Base-by-base conservation (phyloP, 768 basidiomycete genomes). In the Mycena amicta region DNA sequence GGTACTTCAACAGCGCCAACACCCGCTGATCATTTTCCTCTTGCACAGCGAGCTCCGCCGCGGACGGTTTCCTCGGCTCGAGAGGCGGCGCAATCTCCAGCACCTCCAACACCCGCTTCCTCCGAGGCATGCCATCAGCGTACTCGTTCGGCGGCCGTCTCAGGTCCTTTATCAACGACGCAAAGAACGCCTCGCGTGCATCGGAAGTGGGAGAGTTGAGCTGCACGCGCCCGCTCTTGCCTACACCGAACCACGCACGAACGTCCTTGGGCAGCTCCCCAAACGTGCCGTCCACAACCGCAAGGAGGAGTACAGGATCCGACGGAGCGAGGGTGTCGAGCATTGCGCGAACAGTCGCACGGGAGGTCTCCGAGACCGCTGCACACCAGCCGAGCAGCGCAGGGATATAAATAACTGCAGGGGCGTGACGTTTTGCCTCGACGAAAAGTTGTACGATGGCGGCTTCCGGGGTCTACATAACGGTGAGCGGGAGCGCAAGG, bases 381-480 rank as follows among this genome's bases (percentile, higher is more conserved):
- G 86, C 78, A 62, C 90, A 90, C 95, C 95, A 98, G 1, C 88
- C 83, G 1, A 85, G 67, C 5, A 99, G 83, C 1, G 93, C 91
- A 0, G 96, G 96, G 28, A 99, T 92, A 72, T 95, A 98, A 49
- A 99, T 84, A 33, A 98, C 89, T 0, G 94, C 95, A 0, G 97
- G 97, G 66, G 96, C 95, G 70, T 97, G 93, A 26, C 96, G 87
- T 70, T 98, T 98, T 1, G 96, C 97, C 71, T 99, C 97, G 22
- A 95, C 83, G 68, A 99, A 98, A 18, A 97, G 80, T 66, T 98
- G 95, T 3, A 98, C 93, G 53, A 98, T 87, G 2, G 92, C 89
- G 1, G 97, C 92, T 74, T 99, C 97, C 4, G 86, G 74, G 1
- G 93, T 93, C 94, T 96, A 52, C 27, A 31, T 27, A 45, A 16